Evolutionary conservation across 2,329 filamentous ascomycete species (phyloP), one percentile per base, ranked within the genome.

Genomic region (Phaeophleospora eucalypticola): DNA sequence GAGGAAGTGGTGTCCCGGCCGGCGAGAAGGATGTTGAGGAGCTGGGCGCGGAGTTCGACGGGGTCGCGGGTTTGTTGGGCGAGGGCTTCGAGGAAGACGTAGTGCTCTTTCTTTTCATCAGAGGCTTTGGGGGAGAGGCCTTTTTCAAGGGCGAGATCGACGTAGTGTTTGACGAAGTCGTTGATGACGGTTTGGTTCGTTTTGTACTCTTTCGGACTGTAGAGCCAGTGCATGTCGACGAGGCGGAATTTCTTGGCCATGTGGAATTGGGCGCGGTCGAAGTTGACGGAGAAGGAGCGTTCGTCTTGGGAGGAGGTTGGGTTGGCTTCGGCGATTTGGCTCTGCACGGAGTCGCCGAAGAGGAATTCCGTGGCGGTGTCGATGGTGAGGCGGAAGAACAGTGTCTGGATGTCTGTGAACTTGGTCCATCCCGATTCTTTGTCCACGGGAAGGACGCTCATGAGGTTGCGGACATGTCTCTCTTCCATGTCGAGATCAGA

Each of bases 11-110:
- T 81, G 65, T 81, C 78, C 51, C 81, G 74, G 41, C 71, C 74
- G 0, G 89, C 89, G 1, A 86, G 86, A 6, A 95, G 79, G 71
- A 94, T 70, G 59, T 75, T 75, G 51, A 75, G 65, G 3, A 74
- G 60, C 52, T 76, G 71, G 33, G 68, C 67, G 12, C 70, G 64
- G 12, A 76, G 60, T 37, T 67, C 57, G 41, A 63, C 63, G 20
- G 68, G 70, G 49, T 76, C 71, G 2, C 59, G 68, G 4, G 72
- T 75, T 46, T 71, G 66, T 49, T 69, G 66, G 1, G 70, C 72
- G 4, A 76, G 63, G 34, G 68, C 71, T 41, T 72, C 66, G 40
- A 75, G 67, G 60, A 76, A 75, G 47, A 73, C 61, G 57, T 75
- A 75, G 18, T 55, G 47, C 9, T 65, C 64, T 16, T 68, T 63